Evolutionary conservation across 2,329 filamentous ascomycete genomes (phyloP), one percentile per base, ranked within the genome.

Genomic region (Amauroascus verrucosus): DNA sequence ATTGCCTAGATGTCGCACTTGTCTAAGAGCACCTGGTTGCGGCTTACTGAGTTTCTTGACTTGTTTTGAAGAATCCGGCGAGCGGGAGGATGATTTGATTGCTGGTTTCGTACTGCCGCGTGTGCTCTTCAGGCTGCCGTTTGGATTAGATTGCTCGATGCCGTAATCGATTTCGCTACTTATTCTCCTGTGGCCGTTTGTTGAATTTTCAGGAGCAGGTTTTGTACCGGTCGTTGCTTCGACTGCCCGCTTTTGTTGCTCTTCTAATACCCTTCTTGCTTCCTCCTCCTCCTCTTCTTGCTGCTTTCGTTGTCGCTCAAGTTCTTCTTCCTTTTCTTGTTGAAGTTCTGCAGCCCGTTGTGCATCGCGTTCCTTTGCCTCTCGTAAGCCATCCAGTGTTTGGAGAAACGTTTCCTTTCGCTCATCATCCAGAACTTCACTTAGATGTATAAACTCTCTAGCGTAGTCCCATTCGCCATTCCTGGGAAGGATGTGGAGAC

Each of bases 381-480:
- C 89, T 61, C 86, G 85, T 28, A 97, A 74, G 51, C 82, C 84
- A 65, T 94, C 82, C 14, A 97, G 75, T 3, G 90, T 91, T 61
- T 91, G 85, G 14, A 95, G 72, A 67, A 97, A 96, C 0, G 87
- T 84, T 62, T 97, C 88, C 58, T 88, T 83, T 43, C 88, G 81
- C 72, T 97, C 93, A 50, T 96, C 91, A 66, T 97, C 91, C 1
- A 98, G 77, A 24, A 95, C 82, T 45, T 91, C 83, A 67, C 84
- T 93, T 64, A 88, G 81, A 63, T 78, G 82, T 64, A 97, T 94
- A 67, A 97, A 97, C 61, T 95, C 87, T 56, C 82, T 81, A 3
- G 93, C 88, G 63, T 96, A 96, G 55, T 95, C 88, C 93, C 93
- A 98, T 71, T 97, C 89, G 53, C 88, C 83, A 62, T 96, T 97